Evolutionary conservation across 1,139 yeast species (phyloP).

Genomic region (Groenewaldozyma auringiensis): DNA sequence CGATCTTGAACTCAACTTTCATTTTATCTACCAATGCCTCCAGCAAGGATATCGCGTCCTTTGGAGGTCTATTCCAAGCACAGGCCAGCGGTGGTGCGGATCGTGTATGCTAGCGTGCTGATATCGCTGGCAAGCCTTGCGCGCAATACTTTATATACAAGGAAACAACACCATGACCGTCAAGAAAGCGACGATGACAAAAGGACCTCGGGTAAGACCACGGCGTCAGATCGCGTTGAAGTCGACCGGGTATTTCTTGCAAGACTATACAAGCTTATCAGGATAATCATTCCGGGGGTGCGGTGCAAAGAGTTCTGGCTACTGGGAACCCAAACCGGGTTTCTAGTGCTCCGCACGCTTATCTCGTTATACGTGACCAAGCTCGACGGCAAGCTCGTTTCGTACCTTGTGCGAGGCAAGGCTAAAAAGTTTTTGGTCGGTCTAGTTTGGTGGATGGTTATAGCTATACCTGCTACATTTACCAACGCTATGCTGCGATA

Average conservation of each 20-base stretch:
- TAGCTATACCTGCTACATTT: slow-evolving; percentile 82
- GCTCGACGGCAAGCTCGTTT: slow-evolving; percentile 79
- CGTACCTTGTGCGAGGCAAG: slow-evolving; percentile 67
- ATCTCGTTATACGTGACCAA: slow-evolving; percentile 79
- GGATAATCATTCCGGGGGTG: slow-evolving; percentile 31
- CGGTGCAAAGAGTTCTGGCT: slow-evolving; percentile 32
- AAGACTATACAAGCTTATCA: slow-evolving; percentile 26
- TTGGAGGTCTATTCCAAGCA: slow-evolving; percentile 2
- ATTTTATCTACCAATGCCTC: no score
- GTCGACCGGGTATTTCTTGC: slow-evolving; percentile 29
- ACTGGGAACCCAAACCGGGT: slow-evolving; percentile 50
- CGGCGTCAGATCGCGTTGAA: slow-evolving; percentile 22
- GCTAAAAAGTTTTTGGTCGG: slow-evolving; percentile 58
- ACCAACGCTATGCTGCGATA: slow-evolving; percentile 69
- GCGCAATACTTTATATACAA: slow-evolving; percentile 19
- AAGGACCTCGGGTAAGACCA: slow-evolving; percentile 1
- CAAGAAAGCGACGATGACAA: no score
- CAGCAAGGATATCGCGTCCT: background rate
- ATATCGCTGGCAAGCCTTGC: slow-evolving; percentile 20
- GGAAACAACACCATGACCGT: slow-evolving; percentile 10
- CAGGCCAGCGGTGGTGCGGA: slow-evolving; percentile 17
- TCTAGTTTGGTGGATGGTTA: slow-evolving; percentile 68
- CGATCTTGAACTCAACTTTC: no score
- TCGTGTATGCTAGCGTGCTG: slow-evolving; percentile 23
- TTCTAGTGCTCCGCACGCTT: slow-evolving; percentile 62